Base-by-base conservation (phyloP, 306 rosid species). In the Fragaria nilgerrensis region DNA sequence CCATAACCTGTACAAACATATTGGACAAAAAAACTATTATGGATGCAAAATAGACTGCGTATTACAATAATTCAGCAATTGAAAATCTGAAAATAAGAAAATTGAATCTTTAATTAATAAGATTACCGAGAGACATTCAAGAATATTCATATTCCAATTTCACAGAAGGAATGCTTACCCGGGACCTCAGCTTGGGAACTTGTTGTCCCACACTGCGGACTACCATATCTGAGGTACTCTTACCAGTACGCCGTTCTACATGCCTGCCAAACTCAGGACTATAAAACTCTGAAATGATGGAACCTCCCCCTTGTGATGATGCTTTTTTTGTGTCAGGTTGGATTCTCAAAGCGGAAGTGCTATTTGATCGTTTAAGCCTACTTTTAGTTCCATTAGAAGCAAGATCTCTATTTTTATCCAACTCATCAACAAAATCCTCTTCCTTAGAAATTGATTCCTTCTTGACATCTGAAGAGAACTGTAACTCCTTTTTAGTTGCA, bases 171-270 rank as follows among this genome's bases (percentile, higher is more conserved):
- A 74, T 67, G 77, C 98, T 82, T 86, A 96, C 98, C 96, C 94
- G 94, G 84, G 93, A 88, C 80, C 90, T 85, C 69, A 96, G 94
- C 90, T 92, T 92, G 75, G 93, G 93, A 91, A 79, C 75, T 61
- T 86, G 83, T 68, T 87, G 91, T 74, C 83, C 91, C 72, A 89
- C 96, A 77, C 77, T 82, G 70, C 82, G 81, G 73, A 85, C 72
- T 49, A 88, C 77, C 77, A 86, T 77, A 75, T 96, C 94, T 4
- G 93, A 89, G 79, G 83, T 85, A 80, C 90, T 87, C 78, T 75
- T 87, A 73, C 86, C 86, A 32, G 27, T 47, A 70, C 65, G 77
- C 50, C 87, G 84, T 83, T 82, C 97, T 63, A 73, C 47, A 76
- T 19, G 88, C 85, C 88, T 85, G 74, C 81, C 88, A 80, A 86